A percentile compares a stretch with the other conserved stretches of the same genome.
Conservation (phyloP, 2,329 filamentous ascomycete species). For the Colletotrichum horii region DNA sequence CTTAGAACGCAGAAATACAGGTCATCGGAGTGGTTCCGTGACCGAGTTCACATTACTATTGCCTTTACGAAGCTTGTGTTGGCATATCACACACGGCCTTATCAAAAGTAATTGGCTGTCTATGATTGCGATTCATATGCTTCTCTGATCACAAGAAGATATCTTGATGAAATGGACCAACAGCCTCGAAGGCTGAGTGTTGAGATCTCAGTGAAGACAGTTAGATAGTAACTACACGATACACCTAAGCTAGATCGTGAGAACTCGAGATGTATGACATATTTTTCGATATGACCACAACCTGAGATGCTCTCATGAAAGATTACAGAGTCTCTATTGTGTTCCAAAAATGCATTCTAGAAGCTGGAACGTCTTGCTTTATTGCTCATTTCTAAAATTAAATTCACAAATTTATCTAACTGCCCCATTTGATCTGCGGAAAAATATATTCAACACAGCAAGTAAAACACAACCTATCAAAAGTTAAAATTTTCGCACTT, state of each 20-base stretch:
- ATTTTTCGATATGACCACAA: not conserved
- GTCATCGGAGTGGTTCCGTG: not conserved
- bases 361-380: not conserved
- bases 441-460: not conserved
- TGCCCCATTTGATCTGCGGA: no score
- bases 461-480: not conserved
- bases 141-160: not conserved
- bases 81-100: not conserved
- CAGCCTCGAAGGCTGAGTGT: not conserved
- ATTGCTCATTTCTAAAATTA: not conserved
- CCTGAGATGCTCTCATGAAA: not conserved
- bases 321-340: accelerated
- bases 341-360: not conserved
- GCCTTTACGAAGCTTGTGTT: not conserved
- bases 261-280: not conserved
- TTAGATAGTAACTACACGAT: no score
- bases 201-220: not conserved
- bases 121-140: not conserved
- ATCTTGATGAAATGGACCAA: not conserved
- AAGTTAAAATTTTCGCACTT: not conserved
- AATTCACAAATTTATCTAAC: not conserved
- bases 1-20: not conserved
- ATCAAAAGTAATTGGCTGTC: not conserved
- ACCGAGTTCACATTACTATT: not conserved
- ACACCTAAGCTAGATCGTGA: accelerated